phyloP scores from a whole-genome alignment of 2,329 filamentous ascomycete species.

The Gaeumannomyces sp. region DNA sequence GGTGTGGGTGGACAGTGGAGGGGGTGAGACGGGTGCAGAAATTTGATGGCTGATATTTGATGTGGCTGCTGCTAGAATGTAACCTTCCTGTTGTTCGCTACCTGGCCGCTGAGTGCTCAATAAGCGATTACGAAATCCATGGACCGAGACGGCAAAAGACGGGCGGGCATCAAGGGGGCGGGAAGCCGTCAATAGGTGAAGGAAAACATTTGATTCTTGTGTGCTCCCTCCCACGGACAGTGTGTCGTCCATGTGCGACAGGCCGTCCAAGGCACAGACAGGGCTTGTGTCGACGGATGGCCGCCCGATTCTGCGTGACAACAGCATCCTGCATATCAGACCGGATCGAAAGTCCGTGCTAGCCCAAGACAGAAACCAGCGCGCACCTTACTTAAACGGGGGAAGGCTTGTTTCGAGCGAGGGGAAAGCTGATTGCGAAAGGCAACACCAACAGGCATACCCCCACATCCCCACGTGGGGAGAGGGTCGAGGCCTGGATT shows the following conservation, averaged over 20 bases:
- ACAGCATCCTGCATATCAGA: not conserved
- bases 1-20: not conserved
- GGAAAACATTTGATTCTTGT: too few species aligned
- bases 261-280: too few species aligned
- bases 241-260: too few species aligned
- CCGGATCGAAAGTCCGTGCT: too few species aligned
- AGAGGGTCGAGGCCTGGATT: not conserved
- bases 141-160: not conserved
- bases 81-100: not conserved
- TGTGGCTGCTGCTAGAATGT: not conserved
- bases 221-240: too few species aligned
- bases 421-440: not conserved
- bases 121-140: not conserved
- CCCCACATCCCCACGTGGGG: slow-evolving; percentile 1
- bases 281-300: too few species aligned
- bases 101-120: not conserved
- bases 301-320: not conserved
- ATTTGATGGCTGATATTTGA: not conserved
- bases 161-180: too few species aligned
- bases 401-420: not conserved
- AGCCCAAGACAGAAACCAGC: not conserved
- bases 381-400: not conserved
- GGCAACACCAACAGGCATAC: too few species aligned
- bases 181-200: too few species aligned
- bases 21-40: not conserved